Conservation (phyloP, 257 asterid species). For the Schizonepeta tenuifolia region DNA sequence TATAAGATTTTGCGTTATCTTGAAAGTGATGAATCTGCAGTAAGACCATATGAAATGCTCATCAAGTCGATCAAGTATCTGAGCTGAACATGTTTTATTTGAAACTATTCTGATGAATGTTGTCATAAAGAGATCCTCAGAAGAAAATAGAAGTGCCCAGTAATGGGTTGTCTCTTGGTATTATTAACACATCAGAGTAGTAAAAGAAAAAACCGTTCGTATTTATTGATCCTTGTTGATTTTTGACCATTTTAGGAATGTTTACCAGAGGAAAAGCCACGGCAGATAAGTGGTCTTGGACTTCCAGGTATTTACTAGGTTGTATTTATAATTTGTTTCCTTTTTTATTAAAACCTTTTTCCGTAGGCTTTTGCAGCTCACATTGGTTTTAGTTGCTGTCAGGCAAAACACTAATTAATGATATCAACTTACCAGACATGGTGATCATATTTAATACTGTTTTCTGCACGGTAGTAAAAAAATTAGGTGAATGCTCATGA, state of each 20-base stretch:
- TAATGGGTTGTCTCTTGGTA: not conserved
- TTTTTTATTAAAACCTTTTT: not conserved
- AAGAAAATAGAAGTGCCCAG: not conserved
- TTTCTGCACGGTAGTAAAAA: not conserved
- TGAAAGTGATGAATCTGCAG: not conserved
- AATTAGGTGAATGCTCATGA: not conserved
- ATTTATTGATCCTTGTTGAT: not conserved
- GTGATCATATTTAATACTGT: conserved; percentile 20
- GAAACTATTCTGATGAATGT: too few relatives aligned
- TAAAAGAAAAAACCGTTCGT: not conserved
- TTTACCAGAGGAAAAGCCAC: conserved; percentile 86
- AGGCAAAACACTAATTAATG: not conserved
- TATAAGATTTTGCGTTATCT: not conserved
- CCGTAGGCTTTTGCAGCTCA: conserved; percentile 1
- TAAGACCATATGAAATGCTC: not conserved
- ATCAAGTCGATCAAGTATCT: not conserved
- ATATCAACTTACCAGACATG: not conserved
- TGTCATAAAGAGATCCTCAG: not conserved
- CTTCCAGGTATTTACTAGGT: conserved; percentile 75
- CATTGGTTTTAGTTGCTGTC: not conserved
- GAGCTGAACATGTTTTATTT: not conserved
- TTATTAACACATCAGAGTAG: too few relatives aligned
- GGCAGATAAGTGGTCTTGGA: conserved; percentile 87
- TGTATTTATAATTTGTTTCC: not conserved
- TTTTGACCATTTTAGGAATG: conserved; percentile 53